phyloP scores from a whole-genome alignment of 306 rosid genomes.

The Pyrus communis region DNA sequence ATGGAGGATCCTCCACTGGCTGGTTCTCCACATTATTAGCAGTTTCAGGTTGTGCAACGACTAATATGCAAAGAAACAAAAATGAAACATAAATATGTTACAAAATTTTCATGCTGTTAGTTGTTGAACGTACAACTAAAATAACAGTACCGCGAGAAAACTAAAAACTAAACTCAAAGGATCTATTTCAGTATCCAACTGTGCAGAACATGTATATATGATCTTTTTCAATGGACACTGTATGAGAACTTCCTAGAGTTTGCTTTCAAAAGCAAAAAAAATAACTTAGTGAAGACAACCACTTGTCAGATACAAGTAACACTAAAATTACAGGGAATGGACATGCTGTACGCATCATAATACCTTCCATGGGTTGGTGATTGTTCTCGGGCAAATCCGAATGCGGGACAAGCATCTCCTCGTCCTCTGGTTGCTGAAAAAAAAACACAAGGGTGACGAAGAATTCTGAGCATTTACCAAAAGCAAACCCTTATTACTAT shows the following conservation, averaged over 20 bases:
- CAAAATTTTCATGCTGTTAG: neutral
- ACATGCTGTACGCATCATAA: constrained; percentile 22
- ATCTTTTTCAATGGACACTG: neutral
- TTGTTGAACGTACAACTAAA: too few species aligned
- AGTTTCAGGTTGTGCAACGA: constrained; percentile 60
- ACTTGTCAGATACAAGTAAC: neutral
- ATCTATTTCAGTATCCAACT: neutral
- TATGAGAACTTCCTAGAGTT: neutral
- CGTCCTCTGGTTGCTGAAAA: constrained; percentile 81
- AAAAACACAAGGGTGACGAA: constrained; percentile 3
- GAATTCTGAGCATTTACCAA: constrained; percentile 21
- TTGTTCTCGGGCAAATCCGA: constrained; percentile 72
- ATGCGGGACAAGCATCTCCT: constrained; percentile 85
- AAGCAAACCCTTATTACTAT: constrained; percentile 17
- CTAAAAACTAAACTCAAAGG: neutral
- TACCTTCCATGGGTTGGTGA: constrained; percentile 88
- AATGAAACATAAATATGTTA: neutral
- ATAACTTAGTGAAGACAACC: neutral
- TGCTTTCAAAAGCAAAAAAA: neutral
- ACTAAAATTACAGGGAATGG: neutral
- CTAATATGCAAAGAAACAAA: constrained; percentile 26
- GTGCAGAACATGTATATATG: neutral
- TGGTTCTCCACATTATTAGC: constrained; percentile 62
- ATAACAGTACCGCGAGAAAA: neutral
- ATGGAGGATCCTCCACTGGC: constrained; percentile 73